A percentile compares a stretch with the other conserved stretches of the same genome.
Evolutionary conservation across 2,329 filamentous ascomycete species (phyloP).

Genomic region (Colletotrichum lini): DNA sequence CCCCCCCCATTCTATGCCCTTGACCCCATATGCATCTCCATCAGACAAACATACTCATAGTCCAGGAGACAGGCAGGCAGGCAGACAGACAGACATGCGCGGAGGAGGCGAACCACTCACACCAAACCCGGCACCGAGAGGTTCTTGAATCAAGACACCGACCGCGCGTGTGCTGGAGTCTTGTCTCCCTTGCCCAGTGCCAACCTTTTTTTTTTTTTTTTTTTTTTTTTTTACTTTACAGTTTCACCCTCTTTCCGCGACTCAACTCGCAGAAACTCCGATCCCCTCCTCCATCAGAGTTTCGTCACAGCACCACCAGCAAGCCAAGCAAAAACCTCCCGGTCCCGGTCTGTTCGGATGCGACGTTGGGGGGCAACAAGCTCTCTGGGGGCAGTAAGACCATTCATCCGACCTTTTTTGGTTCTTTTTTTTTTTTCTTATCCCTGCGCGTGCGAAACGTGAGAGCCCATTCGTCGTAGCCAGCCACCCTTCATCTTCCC

Average conservation of each 20-base stretch:
- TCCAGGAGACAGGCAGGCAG: background rate
- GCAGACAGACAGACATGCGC: too few species aligned
- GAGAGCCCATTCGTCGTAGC: background rate
- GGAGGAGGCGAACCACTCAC: conserved; percentile 7
- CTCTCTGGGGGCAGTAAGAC: conserved; percentile 5
- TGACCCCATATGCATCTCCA: background rate
- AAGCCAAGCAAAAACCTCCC: too few species aligned
- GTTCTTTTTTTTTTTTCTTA: too few species aligned
- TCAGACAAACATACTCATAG: conserved; percentile 3
- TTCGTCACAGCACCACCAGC: background rate
- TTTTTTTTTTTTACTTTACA: too few species aligned
- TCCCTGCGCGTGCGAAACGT: conserved; percentile 14
- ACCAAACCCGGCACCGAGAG: background rate
- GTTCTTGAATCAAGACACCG: background rate
- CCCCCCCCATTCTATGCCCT: background rate
- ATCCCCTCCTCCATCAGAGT: background rate
- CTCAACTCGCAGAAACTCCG: background rate
- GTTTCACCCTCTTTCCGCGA: too few species aligned
- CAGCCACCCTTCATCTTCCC: conserved; percentile 23
- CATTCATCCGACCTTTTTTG: conserved; percentile 2
- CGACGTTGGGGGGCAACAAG: conserved; percentile 8
- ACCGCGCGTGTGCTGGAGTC: too few species aligned
- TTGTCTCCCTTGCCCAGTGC: too few species aligned
- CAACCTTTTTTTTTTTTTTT: too few species aligned
- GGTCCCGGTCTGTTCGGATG: conserved; percentile 8